Evolutionary conservation across 2,329 filamentous ascomycete species (phyloP), one percentile per base, ranked within the genome.

Genomic region (Fusarium siculi): DNA sequence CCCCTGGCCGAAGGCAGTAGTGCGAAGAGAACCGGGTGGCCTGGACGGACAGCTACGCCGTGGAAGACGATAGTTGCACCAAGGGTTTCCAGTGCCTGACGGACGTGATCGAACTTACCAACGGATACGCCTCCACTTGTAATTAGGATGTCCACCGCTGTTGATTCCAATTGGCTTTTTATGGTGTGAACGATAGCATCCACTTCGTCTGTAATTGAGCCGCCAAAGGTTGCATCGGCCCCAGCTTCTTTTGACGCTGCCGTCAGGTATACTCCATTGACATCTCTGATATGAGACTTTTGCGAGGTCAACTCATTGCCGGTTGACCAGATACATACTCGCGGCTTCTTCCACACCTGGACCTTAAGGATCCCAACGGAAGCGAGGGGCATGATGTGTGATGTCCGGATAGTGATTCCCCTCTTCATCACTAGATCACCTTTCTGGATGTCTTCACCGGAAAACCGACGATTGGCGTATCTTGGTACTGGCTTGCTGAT

Each of bases 1-100:
- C 36, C 46, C 12, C 15, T 25, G 3, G 9, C 2, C 9, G 56
- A 59, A 0, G 28, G 36, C 0, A 59, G 4, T 0, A 59, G 28
- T 1, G 28, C 46, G 5, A 59, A 59, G 1, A 59, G 56, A 2
- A 53, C 28, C 11, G 56, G 56, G 3, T 59, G 56, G 1, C 56
- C 56, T 5, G 59, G 59, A 4, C 52, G 52, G 2, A 63, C 3
- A 1, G 42, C 25, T 21, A 62, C 34, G 9, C 42, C 59, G 8
- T 57, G 59, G 1, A 47, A 62, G 2, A 47, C 4, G 8, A 62
- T 44, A 6, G 34, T 34, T 6, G 59, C 52, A 11, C 34, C 59
- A 0, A 62, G 40, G 0, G 4, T 1, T 11, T 62, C 59, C 8
- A 62, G 9, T 2, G 59, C 59, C 5, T 57, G 59, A 3, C 59